phyloP scores from a whole-genome alignment of 352 stramenopile species.

The Phytophthora lateralis region DNA sequence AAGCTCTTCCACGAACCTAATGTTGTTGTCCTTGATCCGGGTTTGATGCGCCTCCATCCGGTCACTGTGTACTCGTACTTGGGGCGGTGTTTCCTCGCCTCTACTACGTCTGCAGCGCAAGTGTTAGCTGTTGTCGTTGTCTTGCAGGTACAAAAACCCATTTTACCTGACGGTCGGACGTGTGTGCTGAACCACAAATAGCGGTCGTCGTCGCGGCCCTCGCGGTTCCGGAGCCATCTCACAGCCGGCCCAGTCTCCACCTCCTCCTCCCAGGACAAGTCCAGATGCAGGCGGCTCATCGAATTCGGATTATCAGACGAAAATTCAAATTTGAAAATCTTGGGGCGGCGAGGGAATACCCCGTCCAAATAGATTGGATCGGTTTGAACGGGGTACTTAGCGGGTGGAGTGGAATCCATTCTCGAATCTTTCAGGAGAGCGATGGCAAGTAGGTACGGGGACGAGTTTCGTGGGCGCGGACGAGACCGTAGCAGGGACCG shows the following conservation, averaged over 20 bases:
- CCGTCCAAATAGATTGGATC: not conserved
- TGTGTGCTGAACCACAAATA: constrained; percentile 77
- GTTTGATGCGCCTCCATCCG: constrained; percentile 74
- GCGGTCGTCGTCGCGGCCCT: constrained; percentile 23
- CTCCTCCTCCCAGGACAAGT: constrained; percentile 47
- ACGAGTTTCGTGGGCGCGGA: constrained; percentile 66
- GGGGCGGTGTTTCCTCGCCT: constrained; percentile 67
- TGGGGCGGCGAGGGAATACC: not conserved
- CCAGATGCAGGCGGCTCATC: constrained; percentile 33
- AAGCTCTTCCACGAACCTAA: constrained; percentile 48
- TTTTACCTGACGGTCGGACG: constrained; percentile 60
- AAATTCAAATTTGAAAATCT: constrained; percentile 35
- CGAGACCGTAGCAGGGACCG: constrained; percentile 80
- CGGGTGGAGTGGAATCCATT: constrained; percentile 42
- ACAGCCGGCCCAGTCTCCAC: constrained; percentile 21
- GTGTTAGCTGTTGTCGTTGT: constrained; percentile 2
- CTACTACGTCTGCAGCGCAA: constrained; percentile 62
- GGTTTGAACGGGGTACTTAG: constrained; percentile 7
- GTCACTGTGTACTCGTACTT: constrained; percentile 83
- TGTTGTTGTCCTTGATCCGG: constrained; percentile 54
- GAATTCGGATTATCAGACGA: constrained; percentile 13
- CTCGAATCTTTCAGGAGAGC: constrained; percentile 42
- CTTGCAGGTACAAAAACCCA: not conserved
- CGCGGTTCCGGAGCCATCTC: constrained; percentile 17
- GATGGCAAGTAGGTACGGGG: constrained; percentile 77